Base-by-base conservation (phyloP, 352 stramenopile species). In the Aphanomyces stellatus region DNA sequence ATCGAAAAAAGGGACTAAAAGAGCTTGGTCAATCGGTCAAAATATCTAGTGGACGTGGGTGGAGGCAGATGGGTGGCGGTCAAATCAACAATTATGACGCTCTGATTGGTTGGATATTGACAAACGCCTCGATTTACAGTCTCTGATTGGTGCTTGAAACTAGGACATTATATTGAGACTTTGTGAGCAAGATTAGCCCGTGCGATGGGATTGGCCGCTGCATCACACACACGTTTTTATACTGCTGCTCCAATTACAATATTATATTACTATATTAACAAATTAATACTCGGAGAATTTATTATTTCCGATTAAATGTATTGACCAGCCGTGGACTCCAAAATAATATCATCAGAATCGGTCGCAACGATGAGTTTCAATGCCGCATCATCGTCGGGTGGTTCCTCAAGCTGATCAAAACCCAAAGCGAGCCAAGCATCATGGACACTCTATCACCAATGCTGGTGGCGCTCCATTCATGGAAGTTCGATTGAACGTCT, bases 21-120 rank as follows among this genome's bases (percentile, higher is more conserved):
- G 27, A 57, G 27, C 49, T 57, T 57, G 49, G 49, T 46, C 49
- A n/a, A 35, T 35, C 49, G 49, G 22, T 57, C 49, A 57, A 57
- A 57, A 37, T 57, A 57, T 34, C 49, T 24, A 57, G 17, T 57
- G 49, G 49, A 34, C 11, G 22, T 13, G 6, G 27, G 22, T 13
- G 25, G 25, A 33, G 19, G 30, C 7, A 57, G 6, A 57, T 35
- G 22, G 49, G 30, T 57, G 49, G 49, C 49, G 30, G 49, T 33
- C 49, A 11, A 24, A 7, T 57, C 49, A 57, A 40, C 13, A 11
- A 57, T 34, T 57, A 24, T 24, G 22, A n/a, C 7, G 22, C 15
- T 1, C 0, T 57, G 49, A 57, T 57, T 57, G 49, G 49, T 24
- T 34, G 30, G 11, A 51, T 8, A 51, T 27, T 13, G 42, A 22